Evolutionary conservation across 106 monocot genomes (phyloP), one percentile per base, ranked within the genome.

Genomic region (Amphibolis antarctica): DNA sequence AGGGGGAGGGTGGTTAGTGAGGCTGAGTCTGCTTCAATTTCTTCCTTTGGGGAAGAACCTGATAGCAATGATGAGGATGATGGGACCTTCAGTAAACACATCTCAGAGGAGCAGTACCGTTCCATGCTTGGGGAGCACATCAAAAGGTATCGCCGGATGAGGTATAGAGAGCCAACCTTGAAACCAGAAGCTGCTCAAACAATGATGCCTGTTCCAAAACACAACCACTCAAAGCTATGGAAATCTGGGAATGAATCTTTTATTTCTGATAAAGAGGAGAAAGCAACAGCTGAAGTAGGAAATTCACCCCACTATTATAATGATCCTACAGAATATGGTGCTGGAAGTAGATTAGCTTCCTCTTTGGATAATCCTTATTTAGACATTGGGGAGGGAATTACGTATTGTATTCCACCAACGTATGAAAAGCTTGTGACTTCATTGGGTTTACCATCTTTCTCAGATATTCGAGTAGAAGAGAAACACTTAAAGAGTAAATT

Each of bases 71-170:
- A 77, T 24, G 79, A 79, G 18, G 79, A 81, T 23, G 78, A 74
- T 13, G 81, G 81, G 62, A 74, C 66, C 30, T 81, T 81, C 46
- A 78, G 65, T 30, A 63, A 58, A 57, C 66, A 62, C 61, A 86
- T 94, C 45, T 74, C 89, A 12, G 86, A 94, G 53, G 86, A 86
- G 46, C 77, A 84, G 13, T 94, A 94, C 58, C 88, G 83, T 25
- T 72, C 83, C 19, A 94, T 94, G 93, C 86, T 94, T 13, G 81
- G 83, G 58, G 88, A 86, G 21, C 93, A 94, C 63, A 81, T 82
- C 9, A 80, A 86, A 53, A 89, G 79, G 64, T 86, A 83, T 53
- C 68, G 79, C 27, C 80, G 74, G 64, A 52, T 79, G 29, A 81
- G 68, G 36, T 71, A 47, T 42, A 83, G 65, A 30, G 74, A 88